phyloP scores from a whole-genome alignment of 805 yeast species.

The Lipomyces yamanashiensis region DNA sequence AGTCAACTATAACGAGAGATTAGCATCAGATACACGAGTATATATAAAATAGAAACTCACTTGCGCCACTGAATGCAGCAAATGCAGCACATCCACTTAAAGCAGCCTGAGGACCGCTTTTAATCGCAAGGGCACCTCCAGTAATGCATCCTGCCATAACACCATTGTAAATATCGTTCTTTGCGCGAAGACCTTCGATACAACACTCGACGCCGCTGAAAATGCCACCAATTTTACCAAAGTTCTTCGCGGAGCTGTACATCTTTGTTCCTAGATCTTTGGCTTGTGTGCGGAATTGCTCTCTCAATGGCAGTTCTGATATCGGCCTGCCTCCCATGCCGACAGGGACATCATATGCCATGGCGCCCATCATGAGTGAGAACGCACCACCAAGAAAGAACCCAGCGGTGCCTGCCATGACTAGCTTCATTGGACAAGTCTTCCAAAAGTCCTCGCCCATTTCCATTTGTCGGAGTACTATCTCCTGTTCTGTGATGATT shows the following conservation, averaged over 20 bases:
- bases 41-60: conserved; percentile 23
- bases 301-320: conserved; percentile 84
- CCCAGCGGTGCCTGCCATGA: conserved; percentile 90
- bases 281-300: conserved; percentile 90
- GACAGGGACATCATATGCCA: conserved; percentile 85
- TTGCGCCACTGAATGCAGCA: conserved; percentile 91
- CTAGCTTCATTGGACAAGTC: conserved; percentile 94
- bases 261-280: conserved; percentile 90
- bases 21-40: conserved; percentile 22
- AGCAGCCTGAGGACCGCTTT: conserved; percentile 93
- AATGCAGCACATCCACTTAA: conserved; percentile 94
- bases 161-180: conserved; percentile 90
- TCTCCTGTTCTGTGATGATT: conserved; percentile 25
- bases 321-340: conserved; percentile 50
- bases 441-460: conserved; percentile 41
- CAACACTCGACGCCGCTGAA: conserved; percentile 92
- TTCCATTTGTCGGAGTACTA: conserved; percentile 22
- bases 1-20: conserved; percentile 54
- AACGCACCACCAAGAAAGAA: conserved; percentile 94
- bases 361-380: conserved; percentile 82
- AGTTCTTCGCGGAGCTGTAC: conserved; percentile 87
- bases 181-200: conserved; percentile 83
- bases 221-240: conserved; percentile 89
- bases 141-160: conserved; percentile 93
- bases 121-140: conserved; percentile 92